phyloP scores from a whole-genome alignment of 352 stramenopile species.

The Thalassiosira allenii region DNA sequence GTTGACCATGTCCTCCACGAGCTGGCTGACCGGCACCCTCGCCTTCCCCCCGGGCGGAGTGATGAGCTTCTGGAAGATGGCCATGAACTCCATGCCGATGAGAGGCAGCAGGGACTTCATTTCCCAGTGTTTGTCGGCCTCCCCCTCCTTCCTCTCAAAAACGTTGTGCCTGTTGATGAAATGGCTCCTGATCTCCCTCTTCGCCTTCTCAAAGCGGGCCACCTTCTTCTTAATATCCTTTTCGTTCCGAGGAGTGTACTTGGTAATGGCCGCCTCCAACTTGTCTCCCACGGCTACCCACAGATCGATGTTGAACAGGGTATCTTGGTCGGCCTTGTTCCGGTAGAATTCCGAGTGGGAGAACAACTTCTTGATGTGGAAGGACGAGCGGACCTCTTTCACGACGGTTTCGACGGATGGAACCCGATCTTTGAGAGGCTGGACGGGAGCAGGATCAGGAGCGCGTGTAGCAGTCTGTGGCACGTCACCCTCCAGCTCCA shows the following conservation, averaged over 20 bases:
- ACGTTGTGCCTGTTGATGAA: too few species aligned
- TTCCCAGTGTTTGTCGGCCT: background rate
- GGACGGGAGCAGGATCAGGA: too few species aligned
- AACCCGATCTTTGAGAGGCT: background rate
- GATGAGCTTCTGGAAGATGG: slow-evolving; percentile 8
- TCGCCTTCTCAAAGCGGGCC: slow-evolving; percentile 7
- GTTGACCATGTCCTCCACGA: slow-evolving; percentile 6
- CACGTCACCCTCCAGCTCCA: too few species aligned
- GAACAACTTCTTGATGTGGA: background rate
- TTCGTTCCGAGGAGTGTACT: slow-evolving; percentile 20
- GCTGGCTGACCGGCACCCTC: slow-evolving; percentile 8
- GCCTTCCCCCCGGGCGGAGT: background rate
- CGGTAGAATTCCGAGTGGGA: background rate
- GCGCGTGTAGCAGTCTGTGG: too few species aligned
- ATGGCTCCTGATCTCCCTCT: too few species aligned
- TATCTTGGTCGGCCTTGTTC: background rate
- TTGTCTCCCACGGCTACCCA: background rate
- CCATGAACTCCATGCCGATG: slow-evolving; percentile 12
- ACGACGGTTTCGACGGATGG: background rate
- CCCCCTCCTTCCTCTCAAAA: background rate
- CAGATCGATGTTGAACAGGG: background rate
- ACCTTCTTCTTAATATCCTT: slow-evolving; percentile 20
- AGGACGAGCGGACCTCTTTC: background rate
- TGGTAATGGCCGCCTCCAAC: slow-evolving; percentile 4
- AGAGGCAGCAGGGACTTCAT: background rate